Evolutionary conservation across 345 rosid genomes (phyloP).

Genomic region (Erodium maritimum): DNA sequence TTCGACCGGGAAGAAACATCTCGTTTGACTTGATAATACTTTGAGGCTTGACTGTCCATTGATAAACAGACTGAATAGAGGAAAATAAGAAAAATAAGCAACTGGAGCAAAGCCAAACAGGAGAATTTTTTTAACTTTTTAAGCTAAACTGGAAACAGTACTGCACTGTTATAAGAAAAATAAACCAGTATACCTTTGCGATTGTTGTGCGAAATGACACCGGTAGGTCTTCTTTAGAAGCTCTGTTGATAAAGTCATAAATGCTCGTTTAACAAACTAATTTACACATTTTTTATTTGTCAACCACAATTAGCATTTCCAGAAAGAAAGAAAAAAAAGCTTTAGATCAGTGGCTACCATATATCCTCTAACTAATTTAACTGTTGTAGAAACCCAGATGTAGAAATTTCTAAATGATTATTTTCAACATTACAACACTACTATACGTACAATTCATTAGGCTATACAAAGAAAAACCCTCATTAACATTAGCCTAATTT

Average conservation of each 20-base stretch:
- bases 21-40: conserved; percentile 74
- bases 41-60: conserved; percentile 90
- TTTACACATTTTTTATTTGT: background rate
- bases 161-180: background rate
- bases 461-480: too few species aligned
- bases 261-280: background rate
- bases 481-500: too few species aligned
- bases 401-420: too few species aligned
- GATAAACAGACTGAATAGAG: conserved; percentile 65
- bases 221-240: conserved; percentile 61
- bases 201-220: conserved; percentile 71
- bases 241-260: conserved; percentile 22
- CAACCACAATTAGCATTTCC: background rate
- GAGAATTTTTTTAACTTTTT: background rate
- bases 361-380: background rate
- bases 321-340: too few species aligned
- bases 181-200: conserved; percentile 49
- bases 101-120: conserved; percentile 1
- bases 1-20: conserved; percentile 94
- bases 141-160: background rate
- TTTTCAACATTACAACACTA: too few species aligned
- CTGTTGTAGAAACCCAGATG: background rate
- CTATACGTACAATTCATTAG: too few species aligned
- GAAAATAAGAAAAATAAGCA: conserved; percentile 1
- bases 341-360: background rate